Conservation (phyloP, 2,329 filamentous ascomycete genomes). For the Chaetoscypha palmicola region DNA sequence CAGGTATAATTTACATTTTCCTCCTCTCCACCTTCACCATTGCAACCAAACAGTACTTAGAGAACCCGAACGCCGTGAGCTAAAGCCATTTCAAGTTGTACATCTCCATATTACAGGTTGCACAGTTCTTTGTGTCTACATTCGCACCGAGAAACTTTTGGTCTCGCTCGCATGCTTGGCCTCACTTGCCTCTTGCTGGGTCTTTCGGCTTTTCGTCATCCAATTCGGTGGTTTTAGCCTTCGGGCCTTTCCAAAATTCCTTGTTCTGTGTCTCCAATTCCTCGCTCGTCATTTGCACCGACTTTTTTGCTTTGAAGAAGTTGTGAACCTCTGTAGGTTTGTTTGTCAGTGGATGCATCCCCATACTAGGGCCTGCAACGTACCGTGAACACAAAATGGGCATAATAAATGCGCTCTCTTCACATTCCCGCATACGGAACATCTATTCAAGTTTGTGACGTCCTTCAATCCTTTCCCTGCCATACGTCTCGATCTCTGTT, state of each 20-base stretch:
- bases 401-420: slow-evolving; percentile 90
- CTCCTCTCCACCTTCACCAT: too few species aligned
- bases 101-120: too few species aligned
- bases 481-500: slow-evolving; percentile 88
- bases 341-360: background rate
- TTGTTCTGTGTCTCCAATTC: background rate
- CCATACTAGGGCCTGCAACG: slow-evolving; percentile 29
- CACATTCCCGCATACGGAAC: slow-evolving; percentile 76
- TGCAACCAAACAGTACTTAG: too few species aligned
- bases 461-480: slow-evolving; percentile 94
- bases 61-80: too few species aligned
- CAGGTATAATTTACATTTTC: too few species aligned
- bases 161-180: too few species aligned
- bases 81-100: too few species aligned
- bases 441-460: slow-evolving; percentile 78
- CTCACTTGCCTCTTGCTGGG: slow-evolving; percentile 9
- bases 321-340: slow-evolving; percentile 24
- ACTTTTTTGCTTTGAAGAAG: slow-evolving; percentile 2
- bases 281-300: background rate
- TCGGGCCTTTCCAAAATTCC: background rate
- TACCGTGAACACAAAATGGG: slow-evolving; percentile 78
- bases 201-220: slow-evolving; percentile 4
- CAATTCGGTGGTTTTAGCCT: background rate
- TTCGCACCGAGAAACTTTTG: background rate
- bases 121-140: slow-evolving; percentile 1